A percentile compares a stretch with the other conserved stretches of the same genome.
phyloP scores from a whole-genome alignment of 192 early-diverging fungal genomes.

The Backusella mclennaniae region DNA sequence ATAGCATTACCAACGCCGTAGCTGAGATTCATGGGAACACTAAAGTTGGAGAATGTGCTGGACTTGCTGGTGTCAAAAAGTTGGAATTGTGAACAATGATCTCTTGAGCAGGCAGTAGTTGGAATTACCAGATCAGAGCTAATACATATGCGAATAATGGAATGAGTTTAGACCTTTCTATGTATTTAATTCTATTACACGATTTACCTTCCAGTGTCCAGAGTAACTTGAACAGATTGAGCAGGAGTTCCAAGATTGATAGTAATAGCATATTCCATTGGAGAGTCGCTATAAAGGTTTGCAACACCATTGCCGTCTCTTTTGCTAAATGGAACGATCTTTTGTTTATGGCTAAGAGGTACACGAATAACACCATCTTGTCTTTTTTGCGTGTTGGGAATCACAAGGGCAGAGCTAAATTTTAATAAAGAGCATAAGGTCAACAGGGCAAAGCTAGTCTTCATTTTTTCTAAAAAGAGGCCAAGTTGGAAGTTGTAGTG shows the following conservation, averaged over 20 bases:
- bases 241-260: background rate
- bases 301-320: background rate
- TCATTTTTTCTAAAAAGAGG: background rate
- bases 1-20: background rate
- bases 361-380: background rate
- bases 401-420: background rate
- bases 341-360: background rate
- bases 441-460: background rate
- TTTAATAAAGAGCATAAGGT: background rate
- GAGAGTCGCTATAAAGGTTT: background rate
- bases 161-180: background rate
- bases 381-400: background rate
- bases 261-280: background rate
- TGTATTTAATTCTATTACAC: background rate
- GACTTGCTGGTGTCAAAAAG: background rate
- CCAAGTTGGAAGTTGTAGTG: no score
- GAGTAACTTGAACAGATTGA: background rate
- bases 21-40: background rate
- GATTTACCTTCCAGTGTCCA: background rate
- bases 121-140: background rate
- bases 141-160: background rate
- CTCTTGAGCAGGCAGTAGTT: background rate
- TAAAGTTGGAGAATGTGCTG: background rate
- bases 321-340: background rate
- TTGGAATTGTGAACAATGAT: background rate